These are phyloP conservation scores for Phytophthora vignae DNA, from an alignment of 352 stramenopile species.

Conservation along the genomic window DNA sequence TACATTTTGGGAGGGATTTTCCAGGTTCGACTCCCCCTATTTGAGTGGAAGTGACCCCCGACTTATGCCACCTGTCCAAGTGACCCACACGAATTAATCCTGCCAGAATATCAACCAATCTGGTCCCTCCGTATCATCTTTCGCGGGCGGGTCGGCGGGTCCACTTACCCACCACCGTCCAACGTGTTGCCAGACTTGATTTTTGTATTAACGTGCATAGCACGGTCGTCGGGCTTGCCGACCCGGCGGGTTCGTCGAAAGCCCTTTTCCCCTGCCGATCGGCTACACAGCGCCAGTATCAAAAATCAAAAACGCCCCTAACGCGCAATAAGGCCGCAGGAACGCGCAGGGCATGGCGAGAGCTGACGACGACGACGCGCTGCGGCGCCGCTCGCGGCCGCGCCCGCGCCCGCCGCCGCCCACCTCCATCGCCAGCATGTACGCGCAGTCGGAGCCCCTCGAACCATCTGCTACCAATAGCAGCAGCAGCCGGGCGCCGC, in stretches of 20 bases:
- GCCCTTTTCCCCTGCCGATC: neutral
- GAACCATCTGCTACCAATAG: no score
- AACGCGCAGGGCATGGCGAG: slow-evolving; percentile 34
- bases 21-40: no score
- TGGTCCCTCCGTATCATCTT: neutral
- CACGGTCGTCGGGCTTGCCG: no score
- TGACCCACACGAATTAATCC: neutral
- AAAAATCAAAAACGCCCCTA: slow-evolving; percentile 29
- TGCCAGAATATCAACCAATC: neutral
- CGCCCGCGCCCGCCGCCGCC: slow-evolving; percentile 32
- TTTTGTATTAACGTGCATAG: neutral
- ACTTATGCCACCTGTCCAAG: neutral
- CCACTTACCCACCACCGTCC: no score
- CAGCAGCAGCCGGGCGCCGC: slow-evolving; percentile 2
- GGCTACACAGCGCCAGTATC: slow-evolving; percentile 35
- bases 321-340: slow-evolving; percentile 4
- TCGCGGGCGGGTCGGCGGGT: neutral
- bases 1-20: no score
- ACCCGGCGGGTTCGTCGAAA: neutral
- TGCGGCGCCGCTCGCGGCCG: slow-evolving; percentile 40
- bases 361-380: slow-evolving; percentile 49
- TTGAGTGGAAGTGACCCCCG: no score
- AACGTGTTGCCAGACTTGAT: neutral
- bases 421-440: slow-evolving; percentile 31
- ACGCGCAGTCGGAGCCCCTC: slow-evolving; percentile 8